These are phyloP conservation scores for Trichophyton schoenleinii DNA, from an alignment of 2,329 filamentous ascomycete species.

Conservation along the genomic window DNA sequence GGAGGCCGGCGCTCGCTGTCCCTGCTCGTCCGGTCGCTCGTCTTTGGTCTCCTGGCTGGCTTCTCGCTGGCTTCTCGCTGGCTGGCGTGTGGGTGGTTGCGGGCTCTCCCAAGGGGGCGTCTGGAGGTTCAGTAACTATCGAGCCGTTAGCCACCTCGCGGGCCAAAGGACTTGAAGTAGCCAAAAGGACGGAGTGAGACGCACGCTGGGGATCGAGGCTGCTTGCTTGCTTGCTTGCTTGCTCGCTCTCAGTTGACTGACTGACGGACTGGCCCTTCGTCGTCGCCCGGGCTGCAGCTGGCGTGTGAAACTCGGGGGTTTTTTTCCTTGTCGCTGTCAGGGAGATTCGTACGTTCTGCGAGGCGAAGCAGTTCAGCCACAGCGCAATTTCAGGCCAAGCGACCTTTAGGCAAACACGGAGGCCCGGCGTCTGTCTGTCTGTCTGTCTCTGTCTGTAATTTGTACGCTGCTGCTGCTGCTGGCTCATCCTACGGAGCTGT, in stretches of 20 bases:
- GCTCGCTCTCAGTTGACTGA: neutral
- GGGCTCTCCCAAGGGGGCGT: neutral
- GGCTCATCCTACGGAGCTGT: too few relatives aligned
- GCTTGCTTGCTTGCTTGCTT: neutral
- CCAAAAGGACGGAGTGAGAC: neutral
- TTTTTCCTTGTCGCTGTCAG: neutral
- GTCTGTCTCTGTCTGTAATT: too few relatives aligned
- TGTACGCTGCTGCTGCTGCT: too few relatives aligned
- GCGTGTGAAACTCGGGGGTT: neutral
- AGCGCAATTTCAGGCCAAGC: neutral
- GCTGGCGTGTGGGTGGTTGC: neutral
- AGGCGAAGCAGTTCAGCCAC: constrained; percentile 6
- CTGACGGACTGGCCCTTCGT: too few relatives aligned
- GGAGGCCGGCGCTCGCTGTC: neutral
- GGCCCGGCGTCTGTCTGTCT: too few relatives aligned
- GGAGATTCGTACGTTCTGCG: constrained; percentile 5
- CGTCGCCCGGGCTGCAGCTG: neutral
- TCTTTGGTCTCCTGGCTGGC: too few relatives aligned
- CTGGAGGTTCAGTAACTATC: neutral
- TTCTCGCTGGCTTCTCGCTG: too few relatives aligned
- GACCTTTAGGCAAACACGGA: neutral
- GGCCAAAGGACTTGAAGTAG: too few relatives aligned
- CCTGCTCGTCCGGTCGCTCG: neutral
- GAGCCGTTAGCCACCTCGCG: too few relatives aligned
- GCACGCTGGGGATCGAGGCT: neutral